Evolutionary conservation across 2,329 filamentous ascomycete genomes (phyloP).

Genomic region (Cladosporium cucumerinum): DNA sequence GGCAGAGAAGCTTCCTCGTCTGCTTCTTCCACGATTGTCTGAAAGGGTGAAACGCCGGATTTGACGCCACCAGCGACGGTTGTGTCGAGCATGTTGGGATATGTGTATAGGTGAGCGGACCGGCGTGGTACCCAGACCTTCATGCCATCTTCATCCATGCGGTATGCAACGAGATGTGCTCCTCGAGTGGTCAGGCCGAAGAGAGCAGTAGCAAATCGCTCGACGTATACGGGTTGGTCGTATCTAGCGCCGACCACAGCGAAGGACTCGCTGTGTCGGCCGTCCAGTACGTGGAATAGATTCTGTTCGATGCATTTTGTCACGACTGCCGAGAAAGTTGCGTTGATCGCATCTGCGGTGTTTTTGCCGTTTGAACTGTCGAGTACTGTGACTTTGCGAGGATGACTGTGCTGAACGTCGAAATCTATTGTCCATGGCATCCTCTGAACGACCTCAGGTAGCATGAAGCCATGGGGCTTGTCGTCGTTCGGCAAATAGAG

Average conservation of each 20-base stretch:
- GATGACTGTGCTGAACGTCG: conserved; percentile 43
- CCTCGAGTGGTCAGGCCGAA: conserved; percentile 75
- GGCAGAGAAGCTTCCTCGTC: conserved; percentile 83
- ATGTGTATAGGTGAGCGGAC: conserved; percentile 75
- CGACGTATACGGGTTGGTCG: conserved; percentile 65
- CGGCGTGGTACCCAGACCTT: conserved; percentile 81
- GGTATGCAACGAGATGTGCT: conserved; percentile 73
- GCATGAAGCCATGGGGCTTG: conserved; percentile 58
- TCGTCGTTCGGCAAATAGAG: conserved; percentile 67
- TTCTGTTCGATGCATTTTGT: conserved; percentile 43
- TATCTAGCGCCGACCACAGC: conserved; percentile 64
- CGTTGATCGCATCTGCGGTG: conserved; percentile 56
- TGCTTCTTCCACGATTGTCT: conserved; percentile 79
- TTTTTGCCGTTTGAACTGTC: conserved; percentile 56
- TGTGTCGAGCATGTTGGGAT: conserved; percentile 84
- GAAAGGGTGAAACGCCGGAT: conserved; percentile 74
- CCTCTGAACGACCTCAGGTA: conserved; percentile 58
- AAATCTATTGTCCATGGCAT: conserved; percentile 54
- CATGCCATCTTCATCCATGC: conserved; percentile 52
- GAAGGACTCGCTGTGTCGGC: conserved; percentile 77
- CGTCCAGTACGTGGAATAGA: conserved; percentile 67
- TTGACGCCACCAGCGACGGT: conserved; percentile 82
- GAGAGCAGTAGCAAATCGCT: conserved; percentile 67
- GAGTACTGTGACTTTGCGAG: conserved; percentile 21
- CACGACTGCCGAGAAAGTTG: conserved; percentile 64